These are phyloP conservation scores for Aureobasidium uvarum DNA, from an alignment of 2,329 filamentous ascomycete genomes.

Conservation along the genomic window DNA sequence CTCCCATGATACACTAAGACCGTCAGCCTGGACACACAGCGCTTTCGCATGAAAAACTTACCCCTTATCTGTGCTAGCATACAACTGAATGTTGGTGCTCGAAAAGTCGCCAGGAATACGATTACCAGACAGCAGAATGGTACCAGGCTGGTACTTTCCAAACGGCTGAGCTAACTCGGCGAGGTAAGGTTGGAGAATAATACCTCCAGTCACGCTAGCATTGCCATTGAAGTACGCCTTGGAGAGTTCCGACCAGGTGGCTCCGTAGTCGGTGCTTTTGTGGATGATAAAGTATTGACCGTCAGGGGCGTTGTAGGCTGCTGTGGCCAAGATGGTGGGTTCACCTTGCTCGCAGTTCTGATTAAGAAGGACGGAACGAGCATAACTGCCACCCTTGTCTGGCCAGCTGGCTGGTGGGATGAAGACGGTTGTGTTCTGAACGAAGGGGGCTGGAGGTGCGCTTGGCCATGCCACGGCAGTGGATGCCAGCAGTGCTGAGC, in stretches of 20 bases:
- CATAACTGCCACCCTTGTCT: slow-evolving; percentile 49
- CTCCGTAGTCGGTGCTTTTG: slow-evolving; percentile 47
- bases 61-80: slow-evolving; percentile 62
- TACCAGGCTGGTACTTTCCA: slow-evolving; percentile 60
- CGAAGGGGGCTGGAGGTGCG: slow-evolving; percentile 1
- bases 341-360: slow-evolving; percentile 38
- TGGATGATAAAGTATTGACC: slow-evolving; percentile 50
- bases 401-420: slow-evolving; percentile 33
- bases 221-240: slow-evolving; percentile 63
- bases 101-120: slow-evolving; percentile 60
- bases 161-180: slow-evolving; percentile 61
- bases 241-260: slow-evolving; percentile 62
- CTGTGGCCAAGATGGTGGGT: slow-evolving; percentile 50
- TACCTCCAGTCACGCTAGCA: slow-evolving; percentile 52
- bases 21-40: background rate
- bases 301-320: slow-evolving; percentile 54
- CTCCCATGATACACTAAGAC: slow-evolving; percentile 51
- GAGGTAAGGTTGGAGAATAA: slow-evolving; percentile 68
- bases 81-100: slow-evolving; percentile 66
- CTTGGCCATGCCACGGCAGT: slow-evolving; percentile 18
- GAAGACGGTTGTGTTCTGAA: slow-evolving; percentile 31
- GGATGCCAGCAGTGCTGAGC: slow-evolving; percentile 3
- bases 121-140: slow-evolving; percentile 61
- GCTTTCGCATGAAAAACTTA: slow-evolving; percentile 2
- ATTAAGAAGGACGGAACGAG: slow-evolving; percentile 49